Conservation (phyloP, 73 alveolate genomes). For the Paramecium octaurelia region DNA sequence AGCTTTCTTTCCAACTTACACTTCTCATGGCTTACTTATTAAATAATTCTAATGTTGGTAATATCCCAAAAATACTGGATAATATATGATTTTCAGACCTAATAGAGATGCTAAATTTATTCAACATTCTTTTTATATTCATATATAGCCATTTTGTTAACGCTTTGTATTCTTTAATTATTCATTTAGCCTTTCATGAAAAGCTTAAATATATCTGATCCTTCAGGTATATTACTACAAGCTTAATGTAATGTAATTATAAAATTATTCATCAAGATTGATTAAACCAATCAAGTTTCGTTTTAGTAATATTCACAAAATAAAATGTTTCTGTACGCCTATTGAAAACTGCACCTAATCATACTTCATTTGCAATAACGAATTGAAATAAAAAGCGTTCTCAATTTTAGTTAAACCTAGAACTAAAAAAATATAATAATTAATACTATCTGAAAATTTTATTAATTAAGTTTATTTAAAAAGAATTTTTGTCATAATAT, state of each 20-base stretch:
- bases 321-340: background rate
- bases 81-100: background rate
- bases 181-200: background rate
- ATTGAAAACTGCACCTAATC: background rate
- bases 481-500: too few relatives aligned
- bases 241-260: background rate
- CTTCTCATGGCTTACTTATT: background rate
- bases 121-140: background rate
- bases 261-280: background rate
- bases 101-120: background rate
- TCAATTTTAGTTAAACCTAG: background rate
- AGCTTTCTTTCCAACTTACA: background rate
- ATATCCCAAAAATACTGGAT: background rate
- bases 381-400: conserved; percentile 7
- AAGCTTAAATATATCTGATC: background rate
- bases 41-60: background rate
- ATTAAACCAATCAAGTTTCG: background rate
- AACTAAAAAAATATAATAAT: background rate
- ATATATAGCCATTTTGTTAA: background rate
- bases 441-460: background rate
- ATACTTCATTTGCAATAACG: background rate
- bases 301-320: background rate
- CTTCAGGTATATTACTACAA: background rate
- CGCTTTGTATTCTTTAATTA: background rate
- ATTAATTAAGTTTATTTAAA: background rate